Evolutionary conservation across 2,329 filamentous ascomycete genomes (phyloP).

Genomic region (Colletotrichum cuscutae): DNA sequence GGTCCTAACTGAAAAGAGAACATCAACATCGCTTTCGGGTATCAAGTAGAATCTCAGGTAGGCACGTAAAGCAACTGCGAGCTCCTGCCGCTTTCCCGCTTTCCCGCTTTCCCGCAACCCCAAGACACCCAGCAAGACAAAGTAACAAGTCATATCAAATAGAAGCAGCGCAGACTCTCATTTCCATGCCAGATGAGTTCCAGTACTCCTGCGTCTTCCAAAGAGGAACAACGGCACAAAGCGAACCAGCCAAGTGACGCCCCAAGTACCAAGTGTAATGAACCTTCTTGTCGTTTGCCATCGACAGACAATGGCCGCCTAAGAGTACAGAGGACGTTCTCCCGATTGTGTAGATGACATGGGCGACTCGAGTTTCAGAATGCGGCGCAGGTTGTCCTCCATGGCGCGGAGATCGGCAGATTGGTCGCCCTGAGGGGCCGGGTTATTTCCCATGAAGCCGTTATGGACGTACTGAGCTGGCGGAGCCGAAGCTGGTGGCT

Average conservation of each 20-base stretch:
- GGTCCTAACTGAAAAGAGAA: slow-evolving; percentile 27
- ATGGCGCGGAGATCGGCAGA: slow-evolving; percentile 57
- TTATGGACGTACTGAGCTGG: slow-evolving; percentile 12
- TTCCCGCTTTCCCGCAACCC: slow-evolving; percentile 20
- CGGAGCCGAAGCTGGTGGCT: slow-evolving; percentile 8
- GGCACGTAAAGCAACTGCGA: slow-evolving; percentile 16
- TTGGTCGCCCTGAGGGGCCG: slow-evolving; percentile 31
- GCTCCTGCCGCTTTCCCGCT: slow-evolving; percentile 5
- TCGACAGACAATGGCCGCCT: not conserved
- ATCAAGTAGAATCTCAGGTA: slow-evolving; percentile 31
- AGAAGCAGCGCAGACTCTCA: slow-evolving; percentile 16
- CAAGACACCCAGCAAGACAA: slow-evolving; percentile 29
- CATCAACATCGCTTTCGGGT: slow-evolving; percentile 32
- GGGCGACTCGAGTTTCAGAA: slow-evolving; percentile 55
- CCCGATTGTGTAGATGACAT: slow-evolving; percentile 38
- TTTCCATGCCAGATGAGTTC: slow-evolving; percentile 6
- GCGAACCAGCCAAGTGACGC: not conserved
- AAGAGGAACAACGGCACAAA: not conserved
- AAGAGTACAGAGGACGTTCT: slow-evolving; percentile 30
- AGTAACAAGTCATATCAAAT: slow-evolving; percentile 22
- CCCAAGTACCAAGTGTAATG: not conserved
- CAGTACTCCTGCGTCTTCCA: not conserved
- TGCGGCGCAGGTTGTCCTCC: slow-evolving; percentile 64
- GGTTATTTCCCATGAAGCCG: slow-evolving; percentile 1
- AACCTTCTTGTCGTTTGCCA: not conserved